These are phyloP conservation scores for Mycena filopes DNA, from an alignment of 768 basidiomycete genomes.

Conservation along the genomic window DNA sequence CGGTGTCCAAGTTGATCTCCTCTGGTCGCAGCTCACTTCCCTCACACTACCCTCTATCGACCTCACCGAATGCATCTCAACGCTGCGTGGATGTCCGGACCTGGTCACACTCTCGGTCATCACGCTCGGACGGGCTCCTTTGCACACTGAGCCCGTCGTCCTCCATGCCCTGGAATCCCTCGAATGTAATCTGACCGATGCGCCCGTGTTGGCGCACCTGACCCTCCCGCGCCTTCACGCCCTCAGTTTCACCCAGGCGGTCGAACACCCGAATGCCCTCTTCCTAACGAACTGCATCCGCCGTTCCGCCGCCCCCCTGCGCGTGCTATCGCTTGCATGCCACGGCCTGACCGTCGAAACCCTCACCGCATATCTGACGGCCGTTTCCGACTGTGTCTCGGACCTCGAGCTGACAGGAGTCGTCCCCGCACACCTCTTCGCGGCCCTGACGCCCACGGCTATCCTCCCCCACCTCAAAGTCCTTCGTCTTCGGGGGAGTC, in stretches of 20 bases:
- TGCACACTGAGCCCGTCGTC: background rate
- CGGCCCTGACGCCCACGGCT: background rate
- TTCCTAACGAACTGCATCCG: background rate
- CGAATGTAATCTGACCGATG: background rate
- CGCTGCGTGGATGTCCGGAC: background rate
- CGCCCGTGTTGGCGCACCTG: background rate
- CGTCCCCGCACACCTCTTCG: background rate
- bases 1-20: background rate
- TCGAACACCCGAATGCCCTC: no score
- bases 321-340: no score
- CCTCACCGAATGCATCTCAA: background rate
- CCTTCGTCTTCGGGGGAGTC: background rate
- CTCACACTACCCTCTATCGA: background rate
- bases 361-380: background rate
- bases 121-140: background rate
- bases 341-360: no score
- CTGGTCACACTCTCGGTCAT: background rate
- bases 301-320: background rate
- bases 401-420: background rate
- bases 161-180: background rate
- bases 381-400: background rate
- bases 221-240: constrained; percentile 12
- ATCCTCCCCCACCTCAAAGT: background rate
- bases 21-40: background rate
- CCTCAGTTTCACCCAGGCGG: background rate